A percentile compares a stretch with the other conserved stretches of the same genome.
These are phyloP conservation scores for Lipomyces yamanashiensis DNA, from an alignment of 805 yeast genomes.

Conservation along the genomic window DNA sequence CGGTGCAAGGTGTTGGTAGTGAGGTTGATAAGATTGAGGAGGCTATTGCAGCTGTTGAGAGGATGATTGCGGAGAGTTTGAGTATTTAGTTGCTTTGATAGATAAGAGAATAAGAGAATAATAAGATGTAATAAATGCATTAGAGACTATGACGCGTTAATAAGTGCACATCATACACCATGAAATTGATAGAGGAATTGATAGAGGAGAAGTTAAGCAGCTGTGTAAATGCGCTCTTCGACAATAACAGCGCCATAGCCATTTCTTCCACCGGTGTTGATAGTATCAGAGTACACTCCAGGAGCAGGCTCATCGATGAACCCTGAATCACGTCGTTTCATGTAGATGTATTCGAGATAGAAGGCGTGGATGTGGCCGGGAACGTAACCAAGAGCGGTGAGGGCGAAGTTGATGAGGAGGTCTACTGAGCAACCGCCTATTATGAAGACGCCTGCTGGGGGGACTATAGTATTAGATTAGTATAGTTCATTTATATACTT, in stretches of 20 bases:
- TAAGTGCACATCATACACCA: too few relatives aligned
- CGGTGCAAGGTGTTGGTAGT: constrained; percentile 96
- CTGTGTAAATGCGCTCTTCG: constrained; percentile 20
- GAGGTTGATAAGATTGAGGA: constrained; percentile 67
- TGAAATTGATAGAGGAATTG: neutral
- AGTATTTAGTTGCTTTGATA: too few relatives aligned
- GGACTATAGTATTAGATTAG: constrained; percentile 17
- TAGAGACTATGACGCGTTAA: too few relatives aligned
- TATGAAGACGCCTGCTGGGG: constrained; percentile 35
- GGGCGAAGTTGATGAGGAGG: constrained; percentile 56
- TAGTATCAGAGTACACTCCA: constrained; percentile 33
- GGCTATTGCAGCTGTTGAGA: constrained; percentile 75
- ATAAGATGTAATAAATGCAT: neutral
- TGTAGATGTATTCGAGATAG: constrained; percentile 34
- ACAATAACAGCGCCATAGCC: constrained; percentile 34
- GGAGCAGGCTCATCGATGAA: constrained; percentile 29
- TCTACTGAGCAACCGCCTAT: constrained; percentile 55
- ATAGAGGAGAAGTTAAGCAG: neutral
- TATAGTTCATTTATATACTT: neutral
- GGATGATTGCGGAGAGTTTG: constrained; percentile 55
- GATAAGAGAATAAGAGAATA: too few relatives aligned
- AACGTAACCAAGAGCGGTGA: constrained; percentile 61
- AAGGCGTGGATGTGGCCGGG: constrained; percentile 54
- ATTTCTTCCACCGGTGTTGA: constrained; percentile 35
- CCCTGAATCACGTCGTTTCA: constrained; percentile 31